Percentiles rank a stretch among this genome's conserved stretches.
Evolutionary conservation across 2,329 filamentous ascomycete species (phyloP).

Genomic region (Shiraia sp.): DNA sequence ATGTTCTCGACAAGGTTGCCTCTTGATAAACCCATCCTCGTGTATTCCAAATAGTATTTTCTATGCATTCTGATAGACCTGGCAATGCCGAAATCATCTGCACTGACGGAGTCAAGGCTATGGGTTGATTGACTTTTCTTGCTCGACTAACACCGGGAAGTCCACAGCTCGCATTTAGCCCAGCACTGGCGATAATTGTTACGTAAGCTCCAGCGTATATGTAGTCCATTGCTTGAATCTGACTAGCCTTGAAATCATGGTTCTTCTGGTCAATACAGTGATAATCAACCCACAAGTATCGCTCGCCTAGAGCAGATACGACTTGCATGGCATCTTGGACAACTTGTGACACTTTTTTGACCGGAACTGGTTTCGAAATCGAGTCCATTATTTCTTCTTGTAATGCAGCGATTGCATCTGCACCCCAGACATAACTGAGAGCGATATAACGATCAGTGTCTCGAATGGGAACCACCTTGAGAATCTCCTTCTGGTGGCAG

Average conservation of each 20-base stretch:
- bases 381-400: not conserved
- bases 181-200: conserved; percentile 9
- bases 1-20: conserved; percentile 5
- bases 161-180: not conserved
- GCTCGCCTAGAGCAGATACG: not conserved
- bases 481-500: not conserved
- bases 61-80: not conserved
- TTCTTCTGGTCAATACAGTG: conserved; percentile 5
- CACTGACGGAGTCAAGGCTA: not conserved
- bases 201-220: conserved; percentile 9
- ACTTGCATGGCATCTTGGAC: conserved; percentile 1
- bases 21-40: conserved; percentile 12
- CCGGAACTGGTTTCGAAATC: too few relatives aligned
- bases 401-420: not conserved
- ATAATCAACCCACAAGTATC: conserved; percentile 2
- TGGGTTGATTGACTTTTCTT: not conserved
- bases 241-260: not conserved
- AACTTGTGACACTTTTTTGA: not conserved
- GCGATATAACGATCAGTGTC: not conserved
- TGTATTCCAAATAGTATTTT: not conserved
- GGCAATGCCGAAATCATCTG: not conserved
- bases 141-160: not conserved
- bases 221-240: conserved; percentile 10
- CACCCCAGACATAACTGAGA: conserved; percentile 6
- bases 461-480: not conserved